Percentiles rank a stretch among this genome's conserved stretches.
Conservation (phyloP, 2,329 filamentous ascomycete species). For the Microascus cirrosus region DNA sequence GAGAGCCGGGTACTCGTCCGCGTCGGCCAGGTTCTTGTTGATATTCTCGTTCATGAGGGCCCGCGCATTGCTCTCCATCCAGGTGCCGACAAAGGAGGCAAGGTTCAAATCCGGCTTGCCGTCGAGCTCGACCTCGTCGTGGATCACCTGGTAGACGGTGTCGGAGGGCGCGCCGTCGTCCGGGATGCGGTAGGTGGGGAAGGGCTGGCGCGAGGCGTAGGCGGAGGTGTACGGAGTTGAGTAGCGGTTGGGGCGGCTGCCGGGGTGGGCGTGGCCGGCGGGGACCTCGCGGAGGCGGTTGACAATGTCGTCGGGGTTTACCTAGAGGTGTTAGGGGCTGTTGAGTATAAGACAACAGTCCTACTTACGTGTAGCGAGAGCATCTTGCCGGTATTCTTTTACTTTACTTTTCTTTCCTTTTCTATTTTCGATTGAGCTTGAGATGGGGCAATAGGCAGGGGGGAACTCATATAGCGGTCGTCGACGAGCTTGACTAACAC, state of each 20-base stretch:
- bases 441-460: not conserved
- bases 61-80: slow-evolving; percentile 56
- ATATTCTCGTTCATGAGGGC: slow-evolving; percentile 57
- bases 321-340: slow-evolving; percentile 16
- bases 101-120: slow-evolving; percentile 58
- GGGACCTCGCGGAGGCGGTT: slow-evolving; percentile 34
- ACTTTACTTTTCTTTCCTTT: no score
- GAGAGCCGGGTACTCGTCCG: slow-evolving; percentile 51
- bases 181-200: slow-evolving; percentile 50
- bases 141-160: slow-evolving; percentile 53
- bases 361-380: not conserved
- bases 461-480: not conserved
- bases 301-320: slow-evolving; percentile 46
- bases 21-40: slow-evolving; percentile 62
- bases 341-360: not conserved
- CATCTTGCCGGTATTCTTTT: not conserved
- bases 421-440: not conserved
- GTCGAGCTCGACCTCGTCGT: slow-evolving; percentile 53
- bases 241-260: slow-evolving; percentile 30
- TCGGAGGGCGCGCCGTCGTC: slow-evolving; percentile 47
- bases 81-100: slow-evolving; percentile 61
- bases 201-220: slow-evolving; percentile 40
- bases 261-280: slow-evolving; percentile 20
- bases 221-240: slow-evolving; percentile 46
- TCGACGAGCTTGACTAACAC: not conserved